A percentile compares a stretch with the other conserved stretches of the same genome.
These are phyloP conservation scores for Serendipita sp. DNA, from an alignment of 768 basidiomycete species.

Conservation along the genomic window DNA sequence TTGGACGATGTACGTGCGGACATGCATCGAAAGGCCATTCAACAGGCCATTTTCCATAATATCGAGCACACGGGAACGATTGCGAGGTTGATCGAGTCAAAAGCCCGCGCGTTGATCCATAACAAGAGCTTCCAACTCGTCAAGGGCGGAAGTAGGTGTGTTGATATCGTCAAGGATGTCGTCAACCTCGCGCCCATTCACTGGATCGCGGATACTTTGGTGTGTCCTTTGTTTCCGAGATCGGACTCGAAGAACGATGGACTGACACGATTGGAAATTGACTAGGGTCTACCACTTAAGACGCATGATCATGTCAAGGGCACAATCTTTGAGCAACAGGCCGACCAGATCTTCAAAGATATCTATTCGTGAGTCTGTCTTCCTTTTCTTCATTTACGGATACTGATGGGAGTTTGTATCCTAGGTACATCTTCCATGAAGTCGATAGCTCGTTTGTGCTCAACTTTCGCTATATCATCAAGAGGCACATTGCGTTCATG, in stretches of 20 bases:
- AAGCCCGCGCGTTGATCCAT: slow-evolving; percentile 41
- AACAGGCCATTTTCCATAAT: slow-evolving; percentile 1
- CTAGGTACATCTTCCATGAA: not conserved
- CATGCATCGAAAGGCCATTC: not conserved
- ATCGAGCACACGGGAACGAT: not conserved
- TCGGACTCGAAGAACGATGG: no score
- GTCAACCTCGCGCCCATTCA: slow-evolving; percentile 44
- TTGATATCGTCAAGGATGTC: slow-evolving; percentile 57
- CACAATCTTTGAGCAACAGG: slow-evolving; percentile 10
- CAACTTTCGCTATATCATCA: not conserved
- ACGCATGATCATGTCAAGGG: slow-evolving; percentile 8
- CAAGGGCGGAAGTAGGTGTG: slow-evolving; percentile 32
- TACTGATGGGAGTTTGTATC: not conserved
- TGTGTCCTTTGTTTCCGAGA: slow-evolving; percentile 20
- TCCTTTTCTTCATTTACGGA: no score
- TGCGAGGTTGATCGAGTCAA: slow-evolving; percentile 17
- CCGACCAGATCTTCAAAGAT: slow-evolving; percentile 10
- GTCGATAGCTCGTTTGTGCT: not conserved
- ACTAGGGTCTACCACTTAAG: slow-evolving; percentile 11
- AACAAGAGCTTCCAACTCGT: slow-evolving; percentile 38
- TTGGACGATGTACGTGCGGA: slow-evolving; percentile 3
- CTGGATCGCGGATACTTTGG: slow-evolving; percentile 57
- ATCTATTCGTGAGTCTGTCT: slow-evolving; percentile 8
- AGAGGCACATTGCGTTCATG: not conserved
- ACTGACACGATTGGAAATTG: not conserved